phyloP scores from a whole-genome alignment of 257 asterid genomes.

The Solanum sitiens region DNA sequence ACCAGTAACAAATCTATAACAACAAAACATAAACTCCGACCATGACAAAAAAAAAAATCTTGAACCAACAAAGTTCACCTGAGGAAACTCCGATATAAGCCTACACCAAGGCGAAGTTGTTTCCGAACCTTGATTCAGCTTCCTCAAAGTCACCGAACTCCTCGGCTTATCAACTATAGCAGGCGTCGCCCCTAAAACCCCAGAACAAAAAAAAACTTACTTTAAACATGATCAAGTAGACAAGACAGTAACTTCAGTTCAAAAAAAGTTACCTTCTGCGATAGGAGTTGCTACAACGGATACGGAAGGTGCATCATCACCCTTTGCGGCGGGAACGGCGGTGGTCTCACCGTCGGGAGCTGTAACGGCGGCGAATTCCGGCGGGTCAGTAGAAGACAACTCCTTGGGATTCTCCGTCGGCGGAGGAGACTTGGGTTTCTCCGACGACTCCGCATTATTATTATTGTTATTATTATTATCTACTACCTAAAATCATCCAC shows the following conservation, averaged over 20 bases:
- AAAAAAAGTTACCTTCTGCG: not conserved
- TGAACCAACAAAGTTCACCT: constrained; percentile 26
- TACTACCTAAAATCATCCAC: constrained; percentile 28
- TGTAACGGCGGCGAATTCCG: constrained; percentile 21
- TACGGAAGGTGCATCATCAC: not conserved
- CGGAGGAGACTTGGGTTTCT: constrained; percentile 17
- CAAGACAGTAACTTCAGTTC: not conserved
- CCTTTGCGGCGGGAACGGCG: not conserved
- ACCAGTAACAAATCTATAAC: not conserved
- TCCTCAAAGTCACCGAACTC: constrained; percentile 46
- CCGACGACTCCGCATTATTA: constrained; percentile 21
- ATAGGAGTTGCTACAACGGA: constrained; percentile 25
- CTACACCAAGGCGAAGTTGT: constrained; percentile 66
- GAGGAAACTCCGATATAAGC: constrained; percentile 53
- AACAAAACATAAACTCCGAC: not conserved
- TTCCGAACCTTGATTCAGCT: constrained; percentile 39
- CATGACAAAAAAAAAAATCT: not conserved
- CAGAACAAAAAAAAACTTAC: not conserved
- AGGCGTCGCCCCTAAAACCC: constrained; percentile 29
- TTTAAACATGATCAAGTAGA: not conserved
- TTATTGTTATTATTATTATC: not conserved
- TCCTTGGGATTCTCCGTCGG: constrained; percentile 64
- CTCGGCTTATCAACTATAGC: constrained; percentile 37
- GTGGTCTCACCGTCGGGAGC: not conserved
- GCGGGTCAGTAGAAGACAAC: constrained; percentile 39